Evolutionary conservation across 1,284 basidiomycete genomes (phyloP), one percentile per base, ranked within the genome.

Genomic region (Sanghuangporus weigelae): DNA sequence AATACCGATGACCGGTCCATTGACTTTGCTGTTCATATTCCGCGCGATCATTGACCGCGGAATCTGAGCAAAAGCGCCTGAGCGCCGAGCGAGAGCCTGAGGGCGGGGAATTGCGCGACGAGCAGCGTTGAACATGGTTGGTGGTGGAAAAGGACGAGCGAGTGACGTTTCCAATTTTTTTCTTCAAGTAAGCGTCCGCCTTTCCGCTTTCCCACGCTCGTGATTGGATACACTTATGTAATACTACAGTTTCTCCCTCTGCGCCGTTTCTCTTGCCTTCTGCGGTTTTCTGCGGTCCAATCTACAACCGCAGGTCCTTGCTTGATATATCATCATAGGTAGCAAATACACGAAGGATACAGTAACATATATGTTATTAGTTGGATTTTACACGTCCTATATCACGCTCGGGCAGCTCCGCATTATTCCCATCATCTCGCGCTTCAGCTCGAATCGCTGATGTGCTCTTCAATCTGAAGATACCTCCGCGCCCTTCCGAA

Each of bases 1-100:
- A 77, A 93, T 93, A 76, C 90, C 90, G 72, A 93, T 80, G 57
- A 92, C 90, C 40, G 90, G 90, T 67, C 90, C 89, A 67, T 81
- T 86, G 74, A 90, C 86, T 82, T 92, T 92, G 68, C 86, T 83
- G 79, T 91, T 91, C 89, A 91, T 91, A 77, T 86, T 90, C 77
- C 90, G 83, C 71, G 86, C 86, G 76, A 90, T 84, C 76, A 81
- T 78, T 64, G 85, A 84, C 70, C 88, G 87, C 69, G 86, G 82
- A 71, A 89, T 75, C 70, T 81, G 82, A 87, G 44, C 2, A 82
- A 84, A 88, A 73, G 78, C 80, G 73, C 85, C 85, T 64, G 82
- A 77, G 75, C 87, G 85, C 67, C 81, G 74, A 65, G 79, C 80
- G 66, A 81, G 74, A 65, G 80, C 80, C 69, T 84, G 78, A 69